Base-by-base conservation (phyloP, 202 grass and related monocot species). In the Panicum virgatum region DNA sequence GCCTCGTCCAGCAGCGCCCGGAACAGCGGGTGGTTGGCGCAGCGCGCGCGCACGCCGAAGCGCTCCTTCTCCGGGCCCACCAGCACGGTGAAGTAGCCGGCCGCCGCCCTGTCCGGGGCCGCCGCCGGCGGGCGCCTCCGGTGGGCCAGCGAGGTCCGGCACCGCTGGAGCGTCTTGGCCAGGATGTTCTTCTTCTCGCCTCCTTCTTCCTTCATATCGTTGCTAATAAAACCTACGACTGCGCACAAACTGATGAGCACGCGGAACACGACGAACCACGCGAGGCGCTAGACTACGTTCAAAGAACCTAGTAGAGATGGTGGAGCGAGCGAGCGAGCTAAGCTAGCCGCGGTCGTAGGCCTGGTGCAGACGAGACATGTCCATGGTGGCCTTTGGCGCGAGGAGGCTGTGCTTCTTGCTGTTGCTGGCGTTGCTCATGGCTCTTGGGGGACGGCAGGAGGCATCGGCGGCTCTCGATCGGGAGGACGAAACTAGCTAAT, bases 11-110 rank as follows among this genome's bases (percentile, higher is more conserved):
- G 91, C 34, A 94, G 89, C 42, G 32, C 45, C 8, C 78, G 71
- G 84, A 97, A 94, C 27, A 92, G 83, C 16, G 87, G 85, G 77
- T 94, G 91, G 77, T 97, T 97, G 37, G 87, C 77, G 77, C 91
- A 94, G 15, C 81, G 80, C 27, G 71, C 89, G 12, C 73, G 83
- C 53, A 97, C 85, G 7, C 78, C 56, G 60, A 94, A 97, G 57
- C 94, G 76, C 67, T 88, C 85, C 80, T 88, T 88, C 43, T 66
- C 76, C 44, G 85, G 85, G 5, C 94, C 94, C 69, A 97, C 91
- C 29, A 81, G 73, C 22, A 92, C 91, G 7, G 91, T 73, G 83
- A 97, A 83, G 83, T 74, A 97, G 0, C 91, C 91, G 9, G 69
- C 69, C 22, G 66, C 64, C 4, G 2, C 9, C 12, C 56, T 38